Evolutionary conservation across 2,329 filamentous ascomycete species (phyloP), one percentile per base, ranked within the genome.

Genomic region (Xylaria sp.): DNA sequence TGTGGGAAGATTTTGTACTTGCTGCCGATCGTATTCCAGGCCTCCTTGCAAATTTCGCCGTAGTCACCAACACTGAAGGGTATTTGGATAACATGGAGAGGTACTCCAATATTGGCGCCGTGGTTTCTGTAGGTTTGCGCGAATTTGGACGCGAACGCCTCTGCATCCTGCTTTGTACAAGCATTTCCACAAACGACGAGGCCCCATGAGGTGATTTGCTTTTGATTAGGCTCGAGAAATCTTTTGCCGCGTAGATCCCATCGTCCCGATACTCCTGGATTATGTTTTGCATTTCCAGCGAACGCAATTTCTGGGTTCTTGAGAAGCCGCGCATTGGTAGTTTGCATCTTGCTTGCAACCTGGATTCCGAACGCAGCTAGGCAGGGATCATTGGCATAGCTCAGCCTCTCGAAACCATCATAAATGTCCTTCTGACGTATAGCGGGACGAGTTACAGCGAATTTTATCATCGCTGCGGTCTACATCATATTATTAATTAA

Each of bases 401-500:
- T 82, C 0, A 95, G 84, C 72, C 91, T 86, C 0, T 82, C 77
- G 9, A 97, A 87, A 18, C 92, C 92, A 3, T 86, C 78, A 58
- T 89, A 82, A 73, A 98, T 94, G 23, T 92, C 88, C 0, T 78
- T 74, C 72, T 88, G 87, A n/a, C 96, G 92, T 35, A 89, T 78
- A 0, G 79, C 78, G 0, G 96, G 96, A 0, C 91, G 87, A 5
- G 92, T 93, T 4, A 97, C 95, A 0, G 95, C 94, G 75, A 95
- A 93, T 79, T 92, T 95, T 83, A 99, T 98, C 96, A 99, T 99
- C 5, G 86, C 82, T 0, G 91, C 83, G 0, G 95, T 98, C 81
- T 97, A 85, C 0, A 81, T 4, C 8, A 50, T 29, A 37, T 70
- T 37, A 78, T 0, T 32, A 29, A 12, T 13, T 16, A 53, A 40